Conservation (phyloP, 352 stramenopile species). For the Phytopythium boreale region DNA sequence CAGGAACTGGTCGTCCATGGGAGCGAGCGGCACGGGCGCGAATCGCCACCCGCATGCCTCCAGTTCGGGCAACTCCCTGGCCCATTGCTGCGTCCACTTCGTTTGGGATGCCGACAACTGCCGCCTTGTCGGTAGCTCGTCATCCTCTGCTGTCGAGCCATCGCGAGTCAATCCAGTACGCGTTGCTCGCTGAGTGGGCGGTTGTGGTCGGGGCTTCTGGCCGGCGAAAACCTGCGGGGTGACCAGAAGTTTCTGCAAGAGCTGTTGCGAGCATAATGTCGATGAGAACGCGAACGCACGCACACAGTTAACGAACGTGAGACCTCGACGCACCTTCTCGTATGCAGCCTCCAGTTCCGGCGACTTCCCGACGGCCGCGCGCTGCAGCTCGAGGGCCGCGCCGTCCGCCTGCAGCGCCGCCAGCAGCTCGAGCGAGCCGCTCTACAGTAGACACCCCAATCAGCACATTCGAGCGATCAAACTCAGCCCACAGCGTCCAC, state of each 20-base stretch:
- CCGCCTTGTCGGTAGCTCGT: not conserved
- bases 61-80: slow-evolving; percentile 15
- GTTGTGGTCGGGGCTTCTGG: not conserved
- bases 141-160: not conserved
- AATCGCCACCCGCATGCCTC: slow-evolving; percentile 56
- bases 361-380: slow-evolving; percentile 20
- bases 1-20: slow-evolving; percentile 65
- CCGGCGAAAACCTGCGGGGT: slow-evolving; percentile 8
- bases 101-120: not conserved
- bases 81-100: slow-evolving; percentile 5
- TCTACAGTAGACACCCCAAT: slow-evolving; percentile 11
- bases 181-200: not conserved
- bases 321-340: slow-evolving; percentile 28
- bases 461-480: not conserved
- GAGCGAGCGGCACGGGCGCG: slow-evolving; percentile 40
- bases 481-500: not conserved
- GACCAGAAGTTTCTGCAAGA: slow-evolving; percentile 43
- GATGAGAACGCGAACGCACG: not conserved
- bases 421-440: slow-evolving; percentile 17
- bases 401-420: slow-evolving; percentile 32
- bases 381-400: slow-evolving; percentile 36
- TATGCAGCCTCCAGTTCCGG: slow-evolving; percentile 36
- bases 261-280: slow-evolving; percentile 6
- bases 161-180: not conserved
- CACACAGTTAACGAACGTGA: not conserved